Conservation (phyloP, 1,284 basidiomycete genomes). For the Microbotryomycetes sp. region DNA sequence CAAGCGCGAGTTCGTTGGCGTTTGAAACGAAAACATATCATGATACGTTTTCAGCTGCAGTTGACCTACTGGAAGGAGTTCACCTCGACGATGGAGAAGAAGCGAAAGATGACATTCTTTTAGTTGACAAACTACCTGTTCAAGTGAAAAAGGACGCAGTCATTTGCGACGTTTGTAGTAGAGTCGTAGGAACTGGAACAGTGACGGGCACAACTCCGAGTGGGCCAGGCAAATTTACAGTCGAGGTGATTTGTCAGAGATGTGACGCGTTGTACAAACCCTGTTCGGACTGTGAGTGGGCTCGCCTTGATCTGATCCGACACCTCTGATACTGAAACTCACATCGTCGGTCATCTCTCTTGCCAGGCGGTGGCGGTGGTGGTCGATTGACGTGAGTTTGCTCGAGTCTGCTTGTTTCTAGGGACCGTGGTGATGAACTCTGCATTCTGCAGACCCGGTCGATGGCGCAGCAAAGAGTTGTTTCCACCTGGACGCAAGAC, state of each 20-base stretch:
- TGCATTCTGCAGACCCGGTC: slow-evolving; percentile 1
- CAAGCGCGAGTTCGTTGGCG: neutral
- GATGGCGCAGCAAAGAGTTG: slow-evolving; percentile 20
- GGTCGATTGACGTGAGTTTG: slow-evolving; percentile 18
- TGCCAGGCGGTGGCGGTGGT: slow-evolving; percentile 16
- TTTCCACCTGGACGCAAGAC: slow-evolving; percentile 17
- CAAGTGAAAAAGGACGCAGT: neutral
- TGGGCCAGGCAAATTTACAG: slow-evolving; percentile 3
- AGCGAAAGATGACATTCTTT: neutral
- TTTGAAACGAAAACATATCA: slow-evolving; percentile 1
- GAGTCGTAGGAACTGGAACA: slow-evolving; percentile 5
- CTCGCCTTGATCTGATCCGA: neutral
- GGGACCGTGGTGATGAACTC: neutral
- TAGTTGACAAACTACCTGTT: neutral
- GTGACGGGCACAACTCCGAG: neutral
- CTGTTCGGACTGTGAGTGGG: slow-evolving; percentile 13
- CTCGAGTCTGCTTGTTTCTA: too few relatives aligned
- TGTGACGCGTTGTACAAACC: slow-evolving; percentile 16
- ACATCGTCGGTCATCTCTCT: too few relatives aligned
- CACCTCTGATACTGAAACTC: neutral
- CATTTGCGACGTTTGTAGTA: slow-evolving; percentile 16
- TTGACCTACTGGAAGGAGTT: slow-evolving; percentile 8
- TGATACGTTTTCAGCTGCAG: slow-evolving; percentile 17
- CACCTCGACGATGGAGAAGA: neutral
- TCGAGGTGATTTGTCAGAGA: slow-evolving; percentile 17